A percentile compares a stretch with the other conserved stretches of the same genome.
Evolutionary conservation across 345 rosid species (phyloP).

Genomic region (Laguncularia racemosa): DNA sequence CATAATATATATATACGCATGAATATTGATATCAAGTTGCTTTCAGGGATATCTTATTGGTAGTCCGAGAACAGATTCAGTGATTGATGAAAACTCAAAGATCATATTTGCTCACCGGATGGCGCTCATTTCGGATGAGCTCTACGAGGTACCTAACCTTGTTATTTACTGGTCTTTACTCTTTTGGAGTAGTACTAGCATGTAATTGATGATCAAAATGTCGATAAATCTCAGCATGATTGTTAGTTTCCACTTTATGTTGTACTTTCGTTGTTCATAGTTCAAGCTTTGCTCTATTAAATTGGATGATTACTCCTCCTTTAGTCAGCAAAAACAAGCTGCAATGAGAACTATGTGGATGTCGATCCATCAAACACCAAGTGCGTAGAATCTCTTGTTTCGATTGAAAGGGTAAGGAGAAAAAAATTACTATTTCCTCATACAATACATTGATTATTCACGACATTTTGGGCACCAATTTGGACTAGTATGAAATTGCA

Average conservation of each 20-base stretch:
- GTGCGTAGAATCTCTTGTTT: conserved; percentile 16
- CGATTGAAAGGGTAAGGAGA: conserved; percentile 12
- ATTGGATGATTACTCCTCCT: too few relatives aligned
- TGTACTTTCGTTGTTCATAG: too few relatives aligned
- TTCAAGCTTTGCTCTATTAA: too few relatives aligned
- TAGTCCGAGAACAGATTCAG: conserved; percentile 22
- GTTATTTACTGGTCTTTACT: neutral
- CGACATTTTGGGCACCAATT: neutral
- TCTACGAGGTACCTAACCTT: conserved; percentile 14
- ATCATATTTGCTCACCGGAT: conserved; percentile 21
- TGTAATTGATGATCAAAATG: neutral
- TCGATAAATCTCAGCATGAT: too few relatives aligned
- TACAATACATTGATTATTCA: neutral
- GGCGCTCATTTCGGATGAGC: conserved; percentile 23
- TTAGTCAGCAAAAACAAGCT: conserved; percentile 15
- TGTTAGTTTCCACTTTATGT: too few relatives aligned
- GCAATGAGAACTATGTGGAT: conserved; percentile 18
- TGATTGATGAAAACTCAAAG: conserved; percentile 16
- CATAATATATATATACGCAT: neutral
- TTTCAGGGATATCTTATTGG: conserved; percentile 23
- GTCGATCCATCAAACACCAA: conserved; percentile 15
- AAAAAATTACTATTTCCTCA: neutral
- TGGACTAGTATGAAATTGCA: neutral
- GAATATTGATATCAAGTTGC: neutral
- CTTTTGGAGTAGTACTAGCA: too few relatives aligned